phyloP scores from a whole-genome alignment of 192 early-diverging fungal genomes.

The Physocladia obscura region DNA sequence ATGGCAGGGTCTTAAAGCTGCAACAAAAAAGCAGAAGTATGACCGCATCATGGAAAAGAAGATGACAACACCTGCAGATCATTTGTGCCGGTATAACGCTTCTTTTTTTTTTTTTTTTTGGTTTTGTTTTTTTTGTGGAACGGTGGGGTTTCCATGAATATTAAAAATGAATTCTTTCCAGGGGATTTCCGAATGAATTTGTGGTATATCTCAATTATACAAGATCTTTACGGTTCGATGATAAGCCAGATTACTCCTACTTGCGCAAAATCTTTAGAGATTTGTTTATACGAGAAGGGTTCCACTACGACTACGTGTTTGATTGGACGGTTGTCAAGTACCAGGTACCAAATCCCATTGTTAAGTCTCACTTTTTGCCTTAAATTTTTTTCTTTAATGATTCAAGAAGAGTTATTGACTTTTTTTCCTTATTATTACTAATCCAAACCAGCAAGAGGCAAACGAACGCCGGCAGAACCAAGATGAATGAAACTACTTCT shows the following conservation, averaged over 20 bases:
- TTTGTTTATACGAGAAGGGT: conserved; percentile 62
- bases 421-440: too few relatives aligned
- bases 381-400: too few relatives aligned
- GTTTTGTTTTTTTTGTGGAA: not conserved
- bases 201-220: conserved; percentile 65
- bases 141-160: not conserved
- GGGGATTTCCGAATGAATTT: conserved; percentile 64
- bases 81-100: conserved; percentile 46
- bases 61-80: conserved; percentile 66
- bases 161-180: conserved; percentile 23
- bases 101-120: not conserved
- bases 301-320: conserved; percentile 66
- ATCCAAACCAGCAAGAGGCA: too few relatives aligned
- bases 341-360: conserved; percentile 23
- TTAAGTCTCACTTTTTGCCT: too few relatives aligned
- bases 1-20: conserved; percentile 66
- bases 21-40: conserved; percentile 70
- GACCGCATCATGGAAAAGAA: conserved; percentile 73
- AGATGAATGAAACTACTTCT: too few relatives aligned
- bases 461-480: too few relatives aligned
- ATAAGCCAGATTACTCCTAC: conserved; percentile 67
- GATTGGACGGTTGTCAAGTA: conserved; percentile 56
- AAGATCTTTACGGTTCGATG: conserved; percentile 62
- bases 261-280: conserved; percentile 66
- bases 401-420: too few relatives aligned